phyloP scores from a whole-genome alignment of 2,329 filamentous ascomycete genomes.

The Sporothrix variecibatus region DNA sequence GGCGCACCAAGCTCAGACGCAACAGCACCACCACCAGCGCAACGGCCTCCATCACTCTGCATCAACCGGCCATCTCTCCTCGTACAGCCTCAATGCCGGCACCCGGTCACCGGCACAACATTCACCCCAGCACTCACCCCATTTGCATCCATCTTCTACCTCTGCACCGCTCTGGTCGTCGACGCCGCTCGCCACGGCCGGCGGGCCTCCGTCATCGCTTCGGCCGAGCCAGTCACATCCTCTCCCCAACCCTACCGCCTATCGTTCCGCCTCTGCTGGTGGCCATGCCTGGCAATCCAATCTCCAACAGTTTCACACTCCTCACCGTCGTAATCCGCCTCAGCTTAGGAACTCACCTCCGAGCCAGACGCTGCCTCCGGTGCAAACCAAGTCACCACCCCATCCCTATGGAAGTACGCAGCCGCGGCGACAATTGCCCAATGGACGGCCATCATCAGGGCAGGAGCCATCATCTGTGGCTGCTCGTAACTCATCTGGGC shows the following conservation, averaged over 20 bases:
- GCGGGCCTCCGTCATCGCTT: neutral
- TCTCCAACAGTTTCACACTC: neutral
- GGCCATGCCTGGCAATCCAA: neutral
- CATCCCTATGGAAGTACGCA: neutral
- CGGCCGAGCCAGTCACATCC: neutral
- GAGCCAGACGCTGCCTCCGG: conserved; percentile 12
- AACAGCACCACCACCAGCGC: conserved; percentile 14
- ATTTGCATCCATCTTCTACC: neutral
- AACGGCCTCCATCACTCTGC: neutral
- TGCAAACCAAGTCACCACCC: conserved; percentile 4
- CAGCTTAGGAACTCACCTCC: conserved; percentile 5
- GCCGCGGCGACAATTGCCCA: neutral
- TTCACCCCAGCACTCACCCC: conserved; percentile 9
- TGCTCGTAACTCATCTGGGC: neutral
- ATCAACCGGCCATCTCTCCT: conserved; percentile 1
- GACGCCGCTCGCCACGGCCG: neutral
- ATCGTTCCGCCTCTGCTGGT: neutral
- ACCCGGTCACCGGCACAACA: neutral
- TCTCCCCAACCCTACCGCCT: neutral
- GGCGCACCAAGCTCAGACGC: conserved; percentile 3
- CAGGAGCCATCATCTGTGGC: neutral
- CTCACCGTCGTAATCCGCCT: neutral
- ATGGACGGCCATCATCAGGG: neutral
- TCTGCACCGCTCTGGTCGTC: conserved; percentile 2
- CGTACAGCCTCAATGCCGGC: neutral